Base-by-base conservation (phyloP, 1,284 basidiomycete genomes). In the Amylostereum areolatum region DNA sequence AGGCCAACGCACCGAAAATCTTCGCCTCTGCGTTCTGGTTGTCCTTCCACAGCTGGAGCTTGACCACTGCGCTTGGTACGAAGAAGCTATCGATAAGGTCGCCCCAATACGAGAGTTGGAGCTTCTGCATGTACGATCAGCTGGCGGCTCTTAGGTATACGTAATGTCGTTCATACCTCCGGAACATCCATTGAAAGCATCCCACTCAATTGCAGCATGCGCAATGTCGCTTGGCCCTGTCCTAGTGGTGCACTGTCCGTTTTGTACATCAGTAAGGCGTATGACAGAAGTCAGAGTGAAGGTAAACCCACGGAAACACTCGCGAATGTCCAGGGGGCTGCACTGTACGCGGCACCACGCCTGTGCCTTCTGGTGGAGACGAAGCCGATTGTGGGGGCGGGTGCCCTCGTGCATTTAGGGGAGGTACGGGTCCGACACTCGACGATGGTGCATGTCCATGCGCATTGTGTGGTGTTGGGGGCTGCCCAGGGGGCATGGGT, bases 11-110 rank as follows among this genome's bases (percentile, higher is more conserved):
- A 89, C 88, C 85, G 59, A 90, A 89, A 18, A 81, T 81, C 60
- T 89, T 90, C 31, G 86, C 85, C 61, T 90, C 87, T 35, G 73
- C 75, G 55, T 72, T 74, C 58, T 81, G 77, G 57, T 83, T 88
- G 62, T 89, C 86, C 62, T 86, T 87, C 87, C 87, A 89, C 27
- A 90, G 65, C 5, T 85, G 89, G 55, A 89, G 73, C 62, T 83
- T 85, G 74, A 89, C 78, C 42, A 77, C 65, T 12, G 85, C 80
- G 52, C 76, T 77, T 2, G 77, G 73, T 7, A 77, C 76, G 59
- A 89, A 90, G 57, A 80, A 89, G 9, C 80, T 77, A 41, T 70
- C 70, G 51, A 88, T 75, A 27, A 86, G 55, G 1, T 67, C 66
- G 8, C 70, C 70, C 88, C 88, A 90, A 68, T 75, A 84, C 11